Evolutionary conservation across 306 rosid genomes (phyloP).

Genomic region (Pterocarpus santalinus): DNA sequence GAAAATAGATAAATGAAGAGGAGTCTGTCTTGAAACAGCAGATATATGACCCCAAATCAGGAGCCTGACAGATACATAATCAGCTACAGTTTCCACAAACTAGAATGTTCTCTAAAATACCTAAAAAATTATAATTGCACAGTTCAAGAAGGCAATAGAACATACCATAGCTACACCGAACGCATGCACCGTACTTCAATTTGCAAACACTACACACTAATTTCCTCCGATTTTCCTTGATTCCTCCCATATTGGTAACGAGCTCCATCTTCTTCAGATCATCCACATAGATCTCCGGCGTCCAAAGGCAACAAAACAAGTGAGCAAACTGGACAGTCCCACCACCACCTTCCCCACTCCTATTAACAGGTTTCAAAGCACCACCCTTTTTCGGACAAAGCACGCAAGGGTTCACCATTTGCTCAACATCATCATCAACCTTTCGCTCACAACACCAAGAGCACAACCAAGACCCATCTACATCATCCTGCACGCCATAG

Average conservation of each 20-base stretch:
- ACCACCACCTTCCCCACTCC: conserved; percentile 40
- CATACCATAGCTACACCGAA: conserved; percentile 98
- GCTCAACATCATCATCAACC: conserved; percentile 41
- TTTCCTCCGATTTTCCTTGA: conserved; percentile 77
- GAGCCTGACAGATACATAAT: conserved; percentile 3
- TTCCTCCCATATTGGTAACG: conserved; percentile 71
- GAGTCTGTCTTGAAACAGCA: not conserved
- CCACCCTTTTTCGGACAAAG: conserved; percentile 96
- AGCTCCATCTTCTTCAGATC: conserved; percentile 89
- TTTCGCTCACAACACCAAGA: conserved; percentile 78
- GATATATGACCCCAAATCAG: conserved; percentile 2
- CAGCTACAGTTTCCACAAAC: not conserved
- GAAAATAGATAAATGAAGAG: conserved; percentile 17
- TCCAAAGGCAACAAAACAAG: conserved; percentile 92
- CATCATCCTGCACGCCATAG: conserved; percentile 70
- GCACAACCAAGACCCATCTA: conserved; percentile 77
- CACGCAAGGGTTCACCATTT: conserved; percentile 69
- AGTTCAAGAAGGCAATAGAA: conserved; percentile 54
- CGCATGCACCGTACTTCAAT: conserved; percentile 89
- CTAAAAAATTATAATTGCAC: conserved; percentile 16
- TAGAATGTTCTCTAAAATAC: conserved; percentile 19
- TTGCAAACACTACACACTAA: conserved; percentile 86
- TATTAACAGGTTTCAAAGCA: conserved; percentile 80
- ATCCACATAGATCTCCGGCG: conserved; percentile 86
- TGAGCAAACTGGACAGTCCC: conserved; percentile 71